Evolutionary conservation across 345 rosid species (phyloP).

Genomic region (Euclidium syriacum): DNA sequence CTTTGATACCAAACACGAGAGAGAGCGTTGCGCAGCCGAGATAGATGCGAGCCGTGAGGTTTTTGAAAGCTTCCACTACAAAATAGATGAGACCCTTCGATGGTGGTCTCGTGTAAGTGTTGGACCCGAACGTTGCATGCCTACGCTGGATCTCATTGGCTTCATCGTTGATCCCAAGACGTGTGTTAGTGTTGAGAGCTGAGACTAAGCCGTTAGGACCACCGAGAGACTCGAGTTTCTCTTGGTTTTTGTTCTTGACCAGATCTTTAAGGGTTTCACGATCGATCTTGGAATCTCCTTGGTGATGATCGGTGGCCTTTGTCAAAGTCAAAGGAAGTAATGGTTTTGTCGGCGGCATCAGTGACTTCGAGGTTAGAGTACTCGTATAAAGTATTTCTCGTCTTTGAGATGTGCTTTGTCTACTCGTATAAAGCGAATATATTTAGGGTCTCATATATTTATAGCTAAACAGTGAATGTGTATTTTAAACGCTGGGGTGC

Average conservation of each 20-base stretch:
- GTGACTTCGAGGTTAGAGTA: too few species aligned
- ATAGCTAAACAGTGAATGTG: too few species aligned
- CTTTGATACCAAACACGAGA: constrained; percentile 55
- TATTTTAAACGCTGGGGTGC: too few species aligned
- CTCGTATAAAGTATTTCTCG: too few species aligned
- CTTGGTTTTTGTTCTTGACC: constrained; percentile 38
- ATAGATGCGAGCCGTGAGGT: constrained; percentile 49
- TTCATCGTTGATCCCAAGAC: constrained; percentile 40
- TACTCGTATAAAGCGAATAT: too few species aligned
- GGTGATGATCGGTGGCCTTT: too few species aligned
- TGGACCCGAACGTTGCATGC: constrained; percentile 49
- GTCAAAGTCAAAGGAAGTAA: too few species aligned
- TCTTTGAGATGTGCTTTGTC: too few species aligned
- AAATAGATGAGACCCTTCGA: constrained; percentile 42
- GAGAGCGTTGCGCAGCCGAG: constrained; percentile 57
- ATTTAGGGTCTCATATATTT: too few species aligned
- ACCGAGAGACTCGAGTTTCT: constrained; percentile 29
- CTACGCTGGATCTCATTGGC: constrained; percentile 37
- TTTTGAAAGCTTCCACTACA: constrained; percentile 48
- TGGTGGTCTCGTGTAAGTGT: constrained; percentile 62
- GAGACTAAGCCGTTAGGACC: constrained; percentile 40
- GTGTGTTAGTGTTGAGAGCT: constrained; percentile 30
- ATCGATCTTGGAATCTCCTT: constrained; percentile 25
- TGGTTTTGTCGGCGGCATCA: too few species aligned
- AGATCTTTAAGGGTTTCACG: constrained; percentile 31